Evolutionary conservation across 495 filamentous ascomycete species (phyloP).

Genomic region (Penicillium arizonense): DNA sequence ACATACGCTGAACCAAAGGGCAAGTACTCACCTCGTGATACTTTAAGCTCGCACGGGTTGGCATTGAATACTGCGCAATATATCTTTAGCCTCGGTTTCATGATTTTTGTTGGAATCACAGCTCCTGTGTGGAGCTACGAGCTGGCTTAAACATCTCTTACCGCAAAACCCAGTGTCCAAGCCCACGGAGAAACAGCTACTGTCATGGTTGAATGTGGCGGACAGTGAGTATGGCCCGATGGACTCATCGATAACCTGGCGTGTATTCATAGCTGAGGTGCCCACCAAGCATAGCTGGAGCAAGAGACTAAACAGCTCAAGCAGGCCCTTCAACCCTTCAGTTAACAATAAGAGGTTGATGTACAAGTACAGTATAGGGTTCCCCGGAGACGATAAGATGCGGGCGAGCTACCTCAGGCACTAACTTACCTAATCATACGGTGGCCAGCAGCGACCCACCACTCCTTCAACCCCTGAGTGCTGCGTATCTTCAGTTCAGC

Average conservation of each 20-base stretch:
- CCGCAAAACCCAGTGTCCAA: constrained; percentile 84
- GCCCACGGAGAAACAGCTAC: constrained; percentile 84
- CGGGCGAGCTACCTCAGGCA: constrained; percentile 19
- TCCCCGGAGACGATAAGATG: constrained; percentile 25
- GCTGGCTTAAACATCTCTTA: constrained; percentile 38
- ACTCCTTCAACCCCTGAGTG: constrained; percentile 32
- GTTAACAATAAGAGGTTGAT: background rate
- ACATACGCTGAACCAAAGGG: background rate
- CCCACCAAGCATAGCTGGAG: constrained; percentile 15
- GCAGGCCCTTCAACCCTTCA: background rate
- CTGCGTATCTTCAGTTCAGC: background rate
- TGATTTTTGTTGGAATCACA: background rate
- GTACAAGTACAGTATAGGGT: background rate
- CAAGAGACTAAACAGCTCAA: background rate
- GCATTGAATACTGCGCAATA: constrained; percentile 65
- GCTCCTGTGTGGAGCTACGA: background rate
- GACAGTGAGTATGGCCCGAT: constrained; percentile 75
- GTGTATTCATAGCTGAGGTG: constrained; percentile 74
- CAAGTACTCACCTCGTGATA: constrained; percentile 54
- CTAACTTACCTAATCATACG: constrained; percentile 17
- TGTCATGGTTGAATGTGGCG: constrained; percentile 82
- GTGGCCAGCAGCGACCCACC: constrained; percentile 35
- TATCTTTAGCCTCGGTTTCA: constrained; percentile 6
- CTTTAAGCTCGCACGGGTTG: constrained; percentile 72
- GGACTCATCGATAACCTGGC: constrained; percentile 78